These are phyloP conservation scores for Setaria italica DNA, from an alignment of 202 grass and related monocot species.

Conservation along the genomic window DNA sequence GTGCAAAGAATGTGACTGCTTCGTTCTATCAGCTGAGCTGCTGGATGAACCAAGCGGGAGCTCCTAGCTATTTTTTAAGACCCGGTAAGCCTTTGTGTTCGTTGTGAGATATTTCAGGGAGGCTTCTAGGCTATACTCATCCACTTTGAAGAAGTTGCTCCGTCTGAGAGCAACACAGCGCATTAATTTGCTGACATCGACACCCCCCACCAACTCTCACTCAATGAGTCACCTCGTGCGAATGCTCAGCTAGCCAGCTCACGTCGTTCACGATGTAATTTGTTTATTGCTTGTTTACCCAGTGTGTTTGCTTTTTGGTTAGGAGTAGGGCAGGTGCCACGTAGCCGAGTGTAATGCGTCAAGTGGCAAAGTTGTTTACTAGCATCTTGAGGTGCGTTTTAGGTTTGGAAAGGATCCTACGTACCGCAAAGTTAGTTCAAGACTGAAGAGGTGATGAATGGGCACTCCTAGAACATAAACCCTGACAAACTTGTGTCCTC, in stretches of 20 bases:
- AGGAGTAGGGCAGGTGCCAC: not conserved
- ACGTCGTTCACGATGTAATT: not conserved
- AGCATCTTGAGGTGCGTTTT: not conserved
- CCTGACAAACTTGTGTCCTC: no score
- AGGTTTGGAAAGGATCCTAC: not conserved
- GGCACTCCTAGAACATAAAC: no score
- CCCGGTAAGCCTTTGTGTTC: not conserved
- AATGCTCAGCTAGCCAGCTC: not conserved
- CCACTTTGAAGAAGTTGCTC: slow-evolving; percentile 2
- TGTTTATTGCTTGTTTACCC: not conserved
- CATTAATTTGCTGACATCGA: slow-evolving; percentile 13
- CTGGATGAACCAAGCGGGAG: no score
- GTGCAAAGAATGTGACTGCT: not conserved
- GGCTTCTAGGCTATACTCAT: not conserved
- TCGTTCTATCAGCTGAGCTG: not conserved
- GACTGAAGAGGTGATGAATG: not conserved
- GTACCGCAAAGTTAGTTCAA: not conserved
- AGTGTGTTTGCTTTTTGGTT: not conserved
- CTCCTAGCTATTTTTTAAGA: not conserved
- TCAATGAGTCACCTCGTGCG: not conserved
- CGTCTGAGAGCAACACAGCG: not conserved
- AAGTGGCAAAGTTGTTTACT: not conserved
- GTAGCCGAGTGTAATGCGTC: not conserved
- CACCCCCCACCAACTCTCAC: not conserved
- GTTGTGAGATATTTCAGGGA: not conserved